A percentile compares a stretch with the other conserved stretches of the same genome.
Evolutionary conservation across 2,329 filamentous ascomycete species (phyloP).

Genomic region (Botrytis paeoniae): DNA sequence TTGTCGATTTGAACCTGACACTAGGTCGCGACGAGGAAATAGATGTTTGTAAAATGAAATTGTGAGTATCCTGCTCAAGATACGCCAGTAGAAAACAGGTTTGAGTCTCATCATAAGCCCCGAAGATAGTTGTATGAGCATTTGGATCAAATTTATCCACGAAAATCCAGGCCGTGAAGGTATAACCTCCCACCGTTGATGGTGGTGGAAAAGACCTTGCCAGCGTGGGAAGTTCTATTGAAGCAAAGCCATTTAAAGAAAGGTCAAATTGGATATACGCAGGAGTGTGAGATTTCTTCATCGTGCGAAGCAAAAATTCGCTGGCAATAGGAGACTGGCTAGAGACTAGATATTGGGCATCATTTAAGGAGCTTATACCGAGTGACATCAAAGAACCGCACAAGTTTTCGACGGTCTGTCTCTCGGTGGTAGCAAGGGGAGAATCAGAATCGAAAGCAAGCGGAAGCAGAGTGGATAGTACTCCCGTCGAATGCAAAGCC

Average conservation of each 20-base stretch:
- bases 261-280: slow-evolving; percentile 93
- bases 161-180: slow-evolving; percentile 83
- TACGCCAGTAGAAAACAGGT: slow-evolving; percentile 94
- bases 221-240: slow-evolving; percentile 84
- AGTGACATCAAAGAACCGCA: slow-evolving; percentile 69
- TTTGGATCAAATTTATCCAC: slow-evolving; percentile 82
- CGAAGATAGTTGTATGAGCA: slow-evolving; percentile 92
- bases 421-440: slow-evolving; percentile 53
- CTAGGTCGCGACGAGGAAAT: slow-evolving; percentile 82
- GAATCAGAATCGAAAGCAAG: slow-evolving; percentile 56
- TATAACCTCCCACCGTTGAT: slow-evolving; percentile 75
- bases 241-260: slow-evolving; percentile 81
- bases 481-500: slow-evolving; percentile 68
- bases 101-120: slow-evolving; percentile 86
- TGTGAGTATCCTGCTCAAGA: slow-evolving; percentile 86
- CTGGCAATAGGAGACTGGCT: slow-evolving; percentile 53
- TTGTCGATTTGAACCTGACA: slow-evolving; percentile 83
- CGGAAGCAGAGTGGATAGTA: slow-evolving; percentile 63
- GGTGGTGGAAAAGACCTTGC: slow-evolving; percentile 81
- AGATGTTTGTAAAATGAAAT: slow-evolving; percentile 95
- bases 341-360: slow-evolving; percentile 71
- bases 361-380: slow-evolving; percentile 76
- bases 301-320: slow-evolving; percentile 70
- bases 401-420: slow-evolving; percentile 59
- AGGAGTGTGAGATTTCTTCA: slow-evolving; percentile 71